These are phyloP conservation scores for Pythium oligandrum DNA, from an alignment of 352 stramenopile genomes.

Conservation along the genomic window DNA sequence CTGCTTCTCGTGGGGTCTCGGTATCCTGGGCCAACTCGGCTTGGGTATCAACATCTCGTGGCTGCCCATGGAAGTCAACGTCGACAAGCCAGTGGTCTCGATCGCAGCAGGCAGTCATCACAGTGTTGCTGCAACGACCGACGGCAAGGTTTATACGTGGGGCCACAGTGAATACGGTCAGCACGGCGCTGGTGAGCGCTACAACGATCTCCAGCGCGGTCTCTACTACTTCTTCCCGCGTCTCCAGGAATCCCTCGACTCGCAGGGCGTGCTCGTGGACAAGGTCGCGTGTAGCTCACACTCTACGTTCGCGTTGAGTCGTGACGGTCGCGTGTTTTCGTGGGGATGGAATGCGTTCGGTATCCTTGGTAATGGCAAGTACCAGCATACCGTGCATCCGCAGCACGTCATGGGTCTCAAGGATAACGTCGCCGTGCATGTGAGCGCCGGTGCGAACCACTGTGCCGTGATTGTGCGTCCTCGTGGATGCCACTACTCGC, in stretches of 20 bases:
- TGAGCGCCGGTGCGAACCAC: constrained; percentile 69
- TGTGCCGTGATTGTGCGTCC: constrained; percentile 47
- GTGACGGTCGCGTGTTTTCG: constrained; percentile 61
- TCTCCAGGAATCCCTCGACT: constrained; percentile 44
- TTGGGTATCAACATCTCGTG: constrained; percentile 62
- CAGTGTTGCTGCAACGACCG: constrained; percentile 55
- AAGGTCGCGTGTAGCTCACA: constrained; percentile 61
- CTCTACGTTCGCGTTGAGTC: constrained; percentile 60
- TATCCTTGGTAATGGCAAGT: constrained; percentile 69
- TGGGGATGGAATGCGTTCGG: constrained; percentile 87
- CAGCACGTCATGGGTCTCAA: constrained; percentile 55
- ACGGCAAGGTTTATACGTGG: constrained; percentile 66
- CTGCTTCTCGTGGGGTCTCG: constrained; percentile 75
- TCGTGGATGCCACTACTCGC: constrained; percentile 56
- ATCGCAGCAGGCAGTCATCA: constrained; percentile 74
- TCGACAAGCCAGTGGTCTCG: constrained; percentile 44
- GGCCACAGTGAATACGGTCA: constrained; percentile 83
- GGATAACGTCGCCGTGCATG: constrained; percentile 45
- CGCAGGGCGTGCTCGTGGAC: constrained; percentile 26
- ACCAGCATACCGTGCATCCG: constrained; percentile 64
- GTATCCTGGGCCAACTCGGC: constrained; percentile 65
- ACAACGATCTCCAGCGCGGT: constrained; percentile 67
- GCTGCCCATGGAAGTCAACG: constrained; percentile 47
- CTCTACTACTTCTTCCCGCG: constrained; percentile 71
- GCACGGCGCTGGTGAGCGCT: constrained; percentile 58